A percentile compares a stretch with the other conserved stretches of the same genome.
Evolutionary conservation across 306 rosid species (phyloP).

Genomic region (Begonia masoniana): DNA sequence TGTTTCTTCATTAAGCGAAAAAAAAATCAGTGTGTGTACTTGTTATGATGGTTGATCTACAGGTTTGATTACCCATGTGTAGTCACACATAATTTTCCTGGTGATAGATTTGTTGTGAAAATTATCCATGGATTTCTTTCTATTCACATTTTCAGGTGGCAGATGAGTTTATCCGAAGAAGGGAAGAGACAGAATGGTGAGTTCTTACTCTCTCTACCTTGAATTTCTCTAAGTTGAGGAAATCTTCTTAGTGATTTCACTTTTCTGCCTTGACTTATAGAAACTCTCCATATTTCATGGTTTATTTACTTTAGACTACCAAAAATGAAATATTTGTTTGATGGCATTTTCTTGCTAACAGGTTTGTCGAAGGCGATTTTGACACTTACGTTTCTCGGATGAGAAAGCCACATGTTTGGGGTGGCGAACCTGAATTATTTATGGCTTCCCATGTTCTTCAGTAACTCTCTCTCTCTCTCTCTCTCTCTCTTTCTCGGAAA

Average conservation of each 20-base stretch:
- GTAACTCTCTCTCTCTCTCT: constrained; percentile 45
- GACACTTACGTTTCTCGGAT: constrained; percentile 61
- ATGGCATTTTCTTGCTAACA: constrained; percentile 19
- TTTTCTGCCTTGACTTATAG: no score
- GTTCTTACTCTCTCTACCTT: constrained; percentile 12
- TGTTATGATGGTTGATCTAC: no score
- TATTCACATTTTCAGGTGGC: constrained; percentile 48
- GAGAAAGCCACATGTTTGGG: constrained; percentile 83
- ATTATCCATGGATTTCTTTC: no score
- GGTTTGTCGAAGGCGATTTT: constrained; percentile 96
- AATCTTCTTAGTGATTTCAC: no score
- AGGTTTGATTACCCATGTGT: no score
- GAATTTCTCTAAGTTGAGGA: background rate
- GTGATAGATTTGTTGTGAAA: no score
- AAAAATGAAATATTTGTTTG: constrained; percentile 4
- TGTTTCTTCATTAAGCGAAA: no score
- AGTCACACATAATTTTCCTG: no score
- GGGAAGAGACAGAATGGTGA: constrained; percentile 89
- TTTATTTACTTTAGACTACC: no score
- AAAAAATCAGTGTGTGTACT: no score
- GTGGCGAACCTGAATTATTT: constrained; percentile 91
- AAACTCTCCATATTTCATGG: no score
- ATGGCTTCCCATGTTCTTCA: constrained; percentile 86
- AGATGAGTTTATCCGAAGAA: constrained; percentile 79
- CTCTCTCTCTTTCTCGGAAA: constrained; percentile 3